Percentiles rank a stretch among this genome's conserved stretches.
phyloP scores from a whole-genome alignment of 1,284 basidiomycete species.

The Agaricales sp. region DNA sequence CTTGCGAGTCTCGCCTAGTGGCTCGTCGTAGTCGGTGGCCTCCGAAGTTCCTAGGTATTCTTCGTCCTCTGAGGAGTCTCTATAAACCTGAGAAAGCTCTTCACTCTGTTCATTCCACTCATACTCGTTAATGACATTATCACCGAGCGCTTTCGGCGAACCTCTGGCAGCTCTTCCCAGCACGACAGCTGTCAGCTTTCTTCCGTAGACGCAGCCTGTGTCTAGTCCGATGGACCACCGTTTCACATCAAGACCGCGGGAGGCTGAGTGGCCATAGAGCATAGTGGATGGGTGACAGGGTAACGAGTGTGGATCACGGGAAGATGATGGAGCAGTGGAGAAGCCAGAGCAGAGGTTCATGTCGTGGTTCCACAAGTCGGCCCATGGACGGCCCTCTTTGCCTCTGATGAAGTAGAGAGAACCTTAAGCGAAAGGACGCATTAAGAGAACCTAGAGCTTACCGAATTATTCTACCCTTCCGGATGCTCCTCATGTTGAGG shows the following conservation, averaged over 20 bases:
- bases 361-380: slow-evolving; percentile 61
- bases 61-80: slow-evolving; percentile 19
- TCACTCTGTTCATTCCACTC: slow-evolving; percentile 4
- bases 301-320: slow-evolving; percentile 20
- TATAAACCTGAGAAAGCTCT: slow-evolving; percentile 8
- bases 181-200: slow-evolving; percentile 47
- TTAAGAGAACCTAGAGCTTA: slow-evolving; percentile 12
- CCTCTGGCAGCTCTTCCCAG: slow-evolving; percentile 22
- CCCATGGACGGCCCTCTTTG: slow-evolving; percentile 61
- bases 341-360: slow-evolving; percentile 61
- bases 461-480: slow-evolving; percentile 43
- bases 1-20: background rate
- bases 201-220: slow-evolving; percentile 67
- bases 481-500: slow-evolving; percentile 68
- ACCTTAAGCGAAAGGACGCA: background rate
- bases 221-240: slow-evolving; percentile 77
- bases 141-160: slow-evolving; percentile 8
- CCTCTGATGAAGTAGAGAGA: slow-evolving; percentile 16
- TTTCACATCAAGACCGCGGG: slow-evolving; percentile 66
- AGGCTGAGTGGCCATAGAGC: slow-evolving; percentile 78
- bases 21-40: slow-evolving; percentile 4
- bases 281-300: slow-evolving; percentile 69
- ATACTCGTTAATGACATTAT: background rate
- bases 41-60: slow-evolving; percentile 17
- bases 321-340: slow-evolving; percentile 13